These are phyloP conservation scores for Phytophthora lateralis DNA, from an alignment of 352 stramenopile genomes.

Conservation along the genomic window DNA sequence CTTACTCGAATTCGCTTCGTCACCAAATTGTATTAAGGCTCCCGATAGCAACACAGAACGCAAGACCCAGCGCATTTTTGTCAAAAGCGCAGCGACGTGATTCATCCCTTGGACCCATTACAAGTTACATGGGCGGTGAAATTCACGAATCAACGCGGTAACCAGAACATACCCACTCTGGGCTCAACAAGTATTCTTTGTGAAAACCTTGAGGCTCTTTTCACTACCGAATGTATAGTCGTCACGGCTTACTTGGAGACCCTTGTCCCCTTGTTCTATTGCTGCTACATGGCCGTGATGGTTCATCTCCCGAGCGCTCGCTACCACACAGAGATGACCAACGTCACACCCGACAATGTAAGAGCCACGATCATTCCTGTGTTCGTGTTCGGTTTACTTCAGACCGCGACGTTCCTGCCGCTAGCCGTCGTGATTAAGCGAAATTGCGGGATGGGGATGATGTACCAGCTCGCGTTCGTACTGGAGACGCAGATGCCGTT, in stretches of 20 bases:
- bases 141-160: neutral
- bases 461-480: constrained; percentile 43
- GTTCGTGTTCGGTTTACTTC: constrained; percentile 25
- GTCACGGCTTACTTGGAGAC: constrained; percentile 44
- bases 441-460: constrained; percentile 21
- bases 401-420: constrained; percentile 30
- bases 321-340: constrained; percentile 23
- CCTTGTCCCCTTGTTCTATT: constrained; percentile 43
- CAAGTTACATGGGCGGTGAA: neutral
- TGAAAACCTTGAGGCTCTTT: constrained; percentile 25
- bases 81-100: constrained; percentile 5
- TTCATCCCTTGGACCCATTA: constrained; percentile 1
- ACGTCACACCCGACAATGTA: constrained; percentile 9
- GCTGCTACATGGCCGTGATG: constrained; percentile 26
- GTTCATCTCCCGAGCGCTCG: constrained; percentile 21
- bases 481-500: constrained; percentile 31
- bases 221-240: constrained; percentile 38
- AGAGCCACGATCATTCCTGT: constrained; percentile 13
- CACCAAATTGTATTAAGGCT: neutral
- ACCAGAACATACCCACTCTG: neutral
- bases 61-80: constrained; percentile 9
- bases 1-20: constrained; percentile 6
- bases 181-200: constrained; percentile 2
- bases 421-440: constrained; percentile 28
- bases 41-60: neutral